These are phyloP conservation scores for Globisporangium parvum DNA, from an alignment of 352 stramenopile species.

Conservation along the genomic window DNA sequence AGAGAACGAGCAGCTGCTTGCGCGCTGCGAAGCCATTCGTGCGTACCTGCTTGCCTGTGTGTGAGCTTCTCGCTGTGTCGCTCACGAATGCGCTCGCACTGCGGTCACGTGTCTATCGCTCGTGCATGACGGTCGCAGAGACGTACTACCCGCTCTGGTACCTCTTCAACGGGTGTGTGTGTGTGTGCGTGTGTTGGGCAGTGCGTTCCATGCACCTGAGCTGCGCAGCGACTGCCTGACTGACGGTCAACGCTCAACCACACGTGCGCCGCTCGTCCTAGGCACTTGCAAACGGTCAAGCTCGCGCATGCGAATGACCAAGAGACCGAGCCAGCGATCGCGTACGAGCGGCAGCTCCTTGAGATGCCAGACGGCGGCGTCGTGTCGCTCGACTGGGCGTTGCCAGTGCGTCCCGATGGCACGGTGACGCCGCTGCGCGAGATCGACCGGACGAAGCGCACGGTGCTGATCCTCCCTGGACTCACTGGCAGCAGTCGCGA, in stretches of 20 bases:
- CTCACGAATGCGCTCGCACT: background rate
- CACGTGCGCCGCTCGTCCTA: background rate
- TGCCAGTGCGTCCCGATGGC: conserved; percentile 20
- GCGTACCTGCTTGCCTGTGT: conserved; percentile 7
- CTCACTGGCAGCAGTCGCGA: conserved; percentile 55
- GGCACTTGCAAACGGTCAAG: conserved; percentile 52
- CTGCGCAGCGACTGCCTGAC: background rate
- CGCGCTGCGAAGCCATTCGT: conserved; percentile 34
- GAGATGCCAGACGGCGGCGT: conserved; percentile 59
- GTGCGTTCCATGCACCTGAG: background rate
- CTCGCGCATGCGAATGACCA: conserved; percentile 31
- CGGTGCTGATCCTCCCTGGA: conserved; percentile 47
- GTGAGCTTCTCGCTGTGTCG: background rate
- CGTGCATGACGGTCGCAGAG: conserved; percentile 8
- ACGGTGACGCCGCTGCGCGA: conserved; percentile 16
- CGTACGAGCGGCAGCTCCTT: conserved; percentile 54
- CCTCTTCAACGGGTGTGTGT: conserved; percentile 43
- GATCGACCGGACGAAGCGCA: conserved; percentile 26
- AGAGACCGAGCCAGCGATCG: conserved; percentile 21
- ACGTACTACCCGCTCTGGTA: conserved; percentile 55
- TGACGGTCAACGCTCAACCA: background rate
- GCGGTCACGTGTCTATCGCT: background rate
- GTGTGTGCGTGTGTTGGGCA: background rate
- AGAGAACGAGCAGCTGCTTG: conserved; percentile 31
- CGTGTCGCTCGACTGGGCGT: conserved; percentile 63